phyloP scores from a whole-genome alignment of 305 asterid genomes.

The Rubia balearica region DNA sequence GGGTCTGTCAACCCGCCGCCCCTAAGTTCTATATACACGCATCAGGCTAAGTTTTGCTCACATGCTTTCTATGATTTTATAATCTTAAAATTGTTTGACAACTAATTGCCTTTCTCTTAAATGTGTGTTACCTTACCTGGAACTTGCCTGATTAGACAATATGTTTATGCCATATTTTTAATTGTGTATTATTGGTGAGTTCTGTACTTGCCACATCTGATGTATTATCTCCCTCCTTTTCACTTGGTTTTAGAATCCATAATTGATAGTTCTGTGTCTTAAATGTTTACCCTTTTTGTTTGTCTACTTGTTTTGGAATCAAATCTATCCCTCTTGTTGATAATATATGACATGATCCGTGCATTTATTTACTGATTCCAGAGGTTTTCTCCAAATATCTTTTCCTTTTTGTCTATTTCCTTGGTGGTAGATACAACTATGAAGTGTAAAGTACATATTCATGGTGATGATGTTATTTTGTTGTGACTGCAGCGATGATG shows the following conservation, averaged over 20 bases:
- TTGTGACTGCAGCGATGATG: slow-evolving; percentile 69
- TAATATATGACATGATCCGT: neutral
- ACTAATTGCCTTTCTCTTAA: neutral
- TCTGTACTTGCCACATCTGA: neutral
- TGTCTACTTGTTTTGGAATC: neutral
- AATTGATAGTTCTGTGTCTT: neutral
- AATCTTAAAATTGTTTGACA: neutral
- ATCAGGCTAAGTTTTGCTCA: neutral
- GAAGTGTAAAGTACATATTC: neutral
- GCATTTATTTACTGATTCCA: neutral
- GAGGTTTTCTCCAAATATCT: neutral
- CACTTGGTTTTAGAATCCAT: neutral
- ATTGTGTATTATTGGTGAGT: neutral
- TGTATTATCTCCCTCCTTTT: neutral
- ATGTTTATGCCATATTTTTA: neutral
- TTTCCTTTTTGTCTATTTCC: neutral
- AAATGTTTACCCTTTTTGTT: neutral
- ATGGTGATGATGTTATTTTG: slow-evolving; percentile 21
- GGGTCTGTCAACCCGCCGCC: neutral
- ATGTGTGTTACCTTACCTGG: neutral
- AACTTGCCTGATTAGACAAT: neutral
- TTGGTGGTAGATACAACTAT: neutral
- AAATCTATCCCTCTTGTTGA: neutral
- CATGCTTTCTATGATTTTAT: neutral
- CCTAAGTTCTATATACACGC: neutral